phyloP scores from a whole-genome alignment of 345 rosid species.

The Lumnitzera littorea region DNA sequence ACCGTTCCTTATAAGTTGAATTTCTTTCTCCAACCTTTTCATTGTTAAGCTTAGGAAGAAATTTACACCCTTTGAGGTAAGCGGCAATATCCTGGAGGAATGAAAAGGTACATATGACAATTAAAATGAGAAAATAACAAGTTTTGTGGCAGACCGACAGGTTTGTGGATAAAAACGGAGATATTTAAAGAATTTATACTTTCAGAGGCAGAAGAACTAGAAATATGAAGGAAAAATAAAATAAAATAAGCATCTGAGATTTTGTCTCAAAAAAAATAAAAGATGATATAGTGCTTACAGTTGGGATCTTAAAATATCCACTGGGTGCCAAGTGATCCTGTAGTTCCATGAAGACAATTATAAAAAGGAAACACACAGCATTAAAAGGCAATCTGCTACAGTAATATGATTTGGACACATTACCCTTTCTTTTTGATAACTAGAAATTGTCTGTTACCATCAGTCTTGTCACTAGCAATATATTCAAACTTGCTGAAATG shows the following conservation, averaged over 20 bases:
- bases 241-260: not conserved
- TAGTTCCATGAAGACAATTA: conserved; percentile 17
- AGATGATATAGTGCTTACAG: conserved; percentile 34
- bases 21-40: conserved; percentile 36
- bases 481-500: too few relatives aligned
- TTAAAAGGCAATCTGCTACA: not conserved
- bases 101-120: not conserved
- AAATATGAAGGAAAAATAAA: not conserved
- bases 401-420: not conserved
- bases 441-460: too few relatives aligned
- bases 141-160: too few relatives aligned
- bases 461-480: too few relatives aligned
- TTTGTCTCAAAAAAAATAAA: not conserved
- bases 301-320: conserved; percentile 69
- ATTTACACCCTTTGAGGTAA: conserved; percentile 53
- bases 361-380: conserved; percentile 1
- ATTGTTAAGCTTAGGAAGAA: conserved; percentile 69
- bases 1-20: conserved; percentile 64
- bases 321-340: conserved; percentile 95
- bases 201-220: too few relatives aligned
- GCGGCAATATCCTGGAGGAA: conserved; percentile 22
- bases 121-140: not conserved
- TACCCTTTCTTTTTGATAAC: too few relatives aligned
- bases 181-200: too few relatives aligned
- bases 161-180: too few relatives aligned